Percentiles rank a stretch among this genome's conserved stretches.
Evolutionary conservation across 495 filamentous ascomycete genomes (phyloP).

Genomic region (Penicillium egyptiacum): DNA sequence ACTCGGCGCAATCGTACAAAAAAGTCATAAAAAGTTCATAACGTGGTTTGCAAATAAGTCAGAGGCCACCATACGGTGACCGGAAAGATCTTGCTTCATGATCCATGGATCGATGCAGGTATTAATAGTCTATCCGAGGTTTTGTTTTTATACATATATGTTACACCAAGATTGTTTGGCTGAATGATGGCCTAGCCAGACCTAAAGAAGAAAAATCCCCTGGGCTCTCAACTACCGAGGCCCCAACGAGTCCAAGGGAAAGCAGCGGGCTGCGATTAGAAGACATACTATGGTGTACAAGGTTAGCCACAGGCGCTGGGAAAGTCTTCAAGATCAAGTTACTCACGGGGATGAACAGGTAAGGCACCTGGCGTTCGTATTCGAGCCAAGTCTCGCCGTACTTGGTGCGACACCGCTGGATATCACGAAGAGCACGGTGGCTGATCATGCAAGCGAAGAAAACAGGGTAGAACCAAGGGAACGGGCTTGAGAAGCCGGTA

Average conservation of each 20-base stretch:
- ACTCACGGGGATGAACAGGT: constrained; percentile 95
- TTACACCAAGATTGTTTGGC: neutral
- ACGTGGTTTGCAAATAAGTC: neutral
- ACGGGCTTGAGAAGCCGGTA: constrained; percentile 72
- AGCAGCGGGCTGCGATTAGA: constrained; percentile 24
- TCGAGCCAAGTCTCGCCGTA: constrained; percentile 92
- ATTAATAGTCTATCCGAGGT: constrained; percentile 13
- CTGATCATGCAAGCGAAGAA: constrained; percentile 93
- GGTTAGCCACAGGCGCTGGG: neutral
- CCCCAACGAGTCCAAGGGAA: neutral
- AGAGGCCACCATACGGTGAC: neutral
- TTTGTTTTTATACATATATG: constrained; percentile 14
- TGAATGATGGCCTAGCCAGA: neutral
- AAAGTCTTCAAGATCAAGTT: neutral
- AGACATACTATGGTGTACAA: constrained; percentile 31
- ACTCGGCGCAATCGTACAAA: neutral
- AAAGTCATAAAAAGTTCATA: neutral
- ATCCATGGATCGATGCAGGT: constrained; percentile 3
- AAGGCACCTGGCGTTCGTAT: constrained; percentile 86
- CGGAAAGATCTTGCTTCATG: neutral
- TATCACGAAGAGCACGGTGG: constrained; percentile 84
- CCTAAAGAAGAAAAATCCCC: constrained; percentile 1
- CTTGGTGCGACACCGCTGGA: constrained; percentile 77
- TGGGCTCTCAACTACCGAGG: neutral
- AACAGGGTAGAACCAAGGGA: constrained; percentile 95